Conservation (phyloP, 2,329 filamentous ascomycete species). For the Exophiala bonariae region DNA sequence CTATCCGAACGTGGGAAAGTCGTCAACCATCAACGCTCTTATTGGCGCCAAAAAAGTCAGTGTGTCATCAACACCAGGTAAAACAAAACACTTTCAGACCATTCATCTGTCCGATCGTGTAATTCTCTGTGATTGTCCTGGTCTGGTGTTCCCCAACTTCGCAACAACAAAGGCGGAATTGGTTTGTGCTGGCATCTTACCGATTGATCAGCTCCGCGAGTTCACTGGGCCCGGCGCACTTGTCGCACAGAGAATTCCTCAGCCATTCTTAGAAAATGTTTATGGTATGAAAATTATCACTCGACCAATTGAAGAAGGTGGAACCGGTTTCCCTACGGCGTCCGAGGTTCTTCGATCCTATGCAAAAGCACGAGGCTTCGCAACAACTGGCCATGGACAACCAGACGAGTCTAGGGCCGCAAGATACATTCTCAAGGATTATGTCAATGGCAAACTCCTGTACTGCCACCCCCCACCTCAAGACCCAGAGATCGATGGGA, state of each 20-base stretch:
- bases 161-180: slow-evolving; percentile 94
- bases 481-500: slow-evolving; percentile 63
- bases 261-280: slow-evolving; percentile 83
- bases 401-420: slow-evolving; percentile 93
- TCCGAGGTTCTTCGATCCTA: slow-evolving; percentile 84
- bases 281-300: slow-evolving; percentile 90
- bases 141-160: slow-evolving; percentile 98
- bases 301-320: slow-evolving; percentile 84
- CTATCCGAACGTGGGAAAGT: slow-evolving; percentile 99
- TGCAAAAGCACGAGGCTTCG: slow-evolving; percentile 84
- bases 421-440: slow-evolving; percentile 89
- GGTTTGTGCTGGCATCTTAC: slow-evolving; percentile 90
- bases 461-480: slow-evolving; percentile 85
- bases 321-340: slow-evolving; percentile 80
- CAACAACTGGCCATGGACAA: slow-evolving; percentile 74
- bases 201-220: slow-evolving; percentile 94
- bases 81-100: slow-evolving; percentile 99
- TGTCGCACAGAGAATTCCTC: slow-evolving; percentile 81
- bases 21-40: slow-evolving; percentile 98
- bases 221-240: slow-evolving; percentile 83
- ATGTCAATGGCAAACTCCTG: slow-evolving; percentile 92
- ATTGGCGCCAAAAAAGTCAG: slow-evolving; percentile 98
- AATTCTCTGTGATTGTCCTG: slow-evolving; percentile 94
- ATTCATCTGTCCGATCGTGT: slow-evolving; percentile 90
- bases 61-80: slow-evolving; percentile 93